Conservation (phyloP, 2,329 filamentous ascomycete genomes). For the Trichoderma afroharzianum region DNA sequence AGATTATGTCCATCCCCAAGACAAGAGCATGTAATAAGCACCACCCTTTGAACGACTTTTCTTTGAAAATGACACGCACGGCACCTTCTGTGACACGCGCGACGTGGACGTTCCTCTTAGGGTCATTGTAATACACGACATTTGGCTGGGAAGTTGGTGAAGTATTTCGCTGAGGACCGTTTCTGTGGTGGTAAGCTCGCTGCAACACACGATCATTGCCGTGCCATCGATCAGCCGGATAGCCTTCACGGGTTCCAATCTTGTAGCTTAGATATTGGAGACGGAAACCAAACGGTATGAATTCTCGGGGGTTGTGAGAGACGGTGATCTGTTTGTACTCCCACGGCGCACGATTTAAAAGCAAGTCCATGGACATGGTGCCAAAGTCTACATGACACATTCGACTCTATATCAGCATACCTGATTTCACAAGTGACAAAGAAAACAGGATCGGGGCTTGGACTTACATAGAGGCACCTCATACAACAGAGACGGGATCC, state of each 20-base stretch:
- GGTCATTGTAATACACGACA: neutral
- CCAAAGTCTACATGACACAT: neutral
- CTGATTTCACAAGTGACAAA: neutral
- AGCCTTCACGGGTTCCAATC: neutral
- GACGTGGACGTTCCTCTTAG: neutral
- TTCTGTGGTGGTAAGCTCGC: neutral
- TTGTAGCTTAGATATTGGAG: neutral
- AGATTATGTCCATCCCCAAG: neutral
- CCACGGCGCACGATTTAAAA: neutral
- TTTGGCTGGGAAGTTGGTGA: neutral
- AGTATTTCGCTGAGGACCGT: neutral
- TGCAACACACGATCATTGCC: neutral
- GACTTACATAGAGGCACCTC: neutral
- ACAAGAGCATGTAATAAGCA: neutral
- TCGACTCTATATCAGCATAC: neutral
- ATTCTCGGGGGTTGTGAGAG: neutral
- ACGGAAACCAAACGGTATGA: neutral
- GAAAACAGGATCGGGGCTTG: neutral
- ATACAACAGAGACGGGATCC: neutral
- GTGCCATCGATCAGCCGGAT: neutral
- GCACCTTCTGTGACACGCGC: neutral
- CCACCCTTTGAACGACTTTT: neutral
- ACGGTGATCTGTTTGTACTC: neutral
- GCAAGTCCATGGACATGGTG: neutral
- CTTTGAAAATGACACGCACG: neutral